Evolutionary conservation across 1,284 basidiomycete genomes (phyloP).

Genomic region (Ustilago crameri): DNA sequence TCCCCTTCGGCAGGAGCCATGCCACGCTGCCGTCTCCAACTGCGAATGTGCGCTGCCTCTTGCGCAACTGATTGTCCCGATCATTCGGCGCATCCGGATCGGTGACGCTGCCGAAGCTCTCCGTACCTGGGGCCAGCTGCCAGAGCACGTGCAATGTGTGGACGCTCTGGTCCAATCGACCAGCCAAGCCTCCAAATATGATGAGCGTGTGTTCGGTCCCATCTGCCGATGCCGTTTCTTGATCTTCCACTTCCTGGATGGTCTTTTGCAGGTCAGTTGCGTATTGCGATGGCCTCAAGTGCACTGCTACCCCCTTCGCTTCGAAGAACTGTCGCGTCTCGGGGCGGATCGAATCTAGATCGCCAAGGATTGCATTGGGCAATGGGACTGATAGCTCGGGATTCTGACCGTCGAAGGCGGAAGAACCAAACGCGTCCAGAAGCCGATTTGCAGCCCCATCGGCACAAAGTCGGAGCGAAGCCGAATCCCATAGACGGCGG

Average conservation of each 20-base stretch:
- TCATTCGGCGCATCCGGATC: constrained; percentile 35
- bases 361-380: constrained; percentile 92
- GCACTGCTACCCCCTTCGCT: constrained; percentile 76
- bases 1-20: constrained; percentile 84
- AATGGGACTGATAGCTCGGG: constrained; percentile 7
- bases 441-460: constrained; percentile 94
- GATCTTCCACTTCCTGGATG: constrained; percentile 73
- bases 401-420: constrained; percentile 30
- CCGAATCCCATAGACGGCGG: constrained; percentile 50
- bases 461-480: constrained; percentile 75
- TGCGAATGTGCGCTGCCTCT: constrained; percentile 76
- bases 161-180: constrained; percentile 91
- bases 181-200: constrained; percentile 87
- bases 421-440: constrained; percentile 74
- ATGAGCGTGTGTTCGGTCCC: constrained; percentile 71
- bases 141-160: constrained; percentile 87
- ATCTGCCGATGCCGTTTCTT: constrained; percentile 71
- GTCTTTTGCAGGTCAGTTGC: constrained; percentile 97
- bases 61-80: constrained; percentile 64
- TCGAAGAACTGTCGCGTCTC: constrained; percentile 81
- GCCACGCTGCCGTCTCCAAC: constrained; percentile 87
- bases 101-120: constrained; percentile 29
- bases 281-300: constrained; percentile 79
- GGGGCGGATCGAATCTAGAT: constrained; percentile 84
- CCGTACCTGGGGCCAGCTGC: constrained; percentile 74